Conservation (phyloP, 495 filamentous ascomycete genomes). For the Penicillium malachiteum region DNA sequence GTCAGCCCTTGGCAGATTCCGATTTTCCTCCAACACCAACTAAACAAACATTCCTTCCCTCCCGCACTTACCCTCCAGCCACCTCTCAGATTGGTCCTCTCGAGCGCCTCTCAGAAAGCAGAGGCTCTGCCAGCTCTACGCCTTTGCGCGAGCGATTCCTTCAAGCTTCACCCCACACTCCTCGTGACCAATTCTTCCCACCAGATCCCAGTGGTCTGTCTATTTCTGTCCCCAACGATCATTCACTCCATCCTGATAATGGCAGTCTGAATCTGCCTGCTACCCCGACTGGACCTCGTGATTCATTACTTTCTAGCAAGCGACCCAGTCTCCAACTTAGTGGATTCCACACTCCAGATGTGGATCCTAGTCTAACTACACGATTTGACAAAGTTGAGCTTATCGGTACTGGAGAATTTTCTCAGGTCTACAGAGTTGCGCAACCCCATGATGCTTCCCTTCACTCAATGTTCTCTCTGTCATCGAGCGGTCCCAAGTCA, state of each 20-base stretch:
- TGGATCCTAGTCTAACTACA: conserved; percentile 65
- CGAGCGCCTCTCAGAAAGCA: conserved; percentile 37
- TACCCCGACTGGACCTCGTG: conserved; percentile 74
- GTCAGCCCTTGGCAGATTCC: conserved; percentile 62
- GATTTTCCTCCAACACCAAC: conserved; percentile 92
- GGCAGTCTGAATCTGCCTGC: conserved; percentile 60
- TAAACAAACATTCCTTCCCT: conserved; percentile 61
- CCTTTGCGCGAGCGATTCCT: conserved; percentile 43
- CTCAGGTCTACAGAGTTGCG: conserved; percentile 80
- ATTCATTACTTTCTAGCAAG: conserved; percentile 53
- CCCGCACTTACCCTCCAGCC: conserved; percentile 42
- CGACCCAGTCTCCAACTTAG: conserved; percentile 54
- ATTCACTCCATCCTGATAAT: conserved; percentile 39
- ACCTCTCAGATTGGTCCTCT: conserved; percentile 41
- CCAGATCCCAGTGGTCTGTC: conserved; percentile 82
- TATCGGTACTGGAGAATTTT: conserved; percentile 88
- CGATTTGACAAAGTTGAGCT: conserved; percentile 75
- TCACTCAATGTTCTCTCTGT: conserved; percentile 45
- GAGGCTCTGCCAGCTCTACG: conserved; percentile 28
- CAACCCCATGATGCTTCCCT: conserved; percentile 42
- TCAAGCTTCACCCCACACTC: conserved; percentile 71
- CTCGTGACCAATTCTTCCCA: conserved; percentile 68
- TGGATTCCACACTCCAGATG: conserved; percentile 57
- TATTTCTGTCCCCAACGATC: conserved; percentile 61
- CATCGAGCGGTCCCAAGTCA: conserved; percentile 35